Conservation (phyloP, 805 yeast species). For the Phaffomyces thermotolerans region DNA sequence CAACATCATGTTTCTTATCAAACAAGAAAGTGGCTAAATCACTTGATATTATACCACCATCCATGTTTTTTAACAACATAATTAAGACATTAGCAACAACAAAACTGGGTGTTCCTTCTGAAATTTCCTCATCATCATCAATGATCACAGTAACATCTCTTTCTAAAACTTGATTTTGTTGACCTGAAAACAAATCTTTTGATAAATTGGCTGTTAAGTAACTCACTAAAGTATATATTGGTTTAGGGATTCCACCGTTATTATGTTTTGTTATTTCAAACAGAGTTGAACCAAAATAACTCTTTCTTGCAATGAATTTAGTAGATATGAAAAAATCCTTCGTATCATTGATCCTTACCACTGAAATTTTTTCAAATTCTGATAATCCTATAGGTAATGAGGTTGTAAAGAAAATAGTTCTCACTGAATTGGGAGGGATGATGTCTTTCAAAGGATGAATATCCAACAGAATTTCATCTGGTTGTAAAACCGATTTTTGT, state of each 20-base stretch:
- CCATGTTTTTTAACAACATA: slow-evolving; percentile 27
- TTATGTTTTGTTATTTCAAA: slow-evolving; percentile 20
- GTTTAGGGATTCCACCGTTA: slow-evolving; percentile 25
- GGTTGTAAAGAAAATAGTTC: slow-evolving; percentile 15
- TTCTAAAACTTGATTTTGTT: slow-evolving; percentile 17
- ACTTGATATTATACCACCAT: slow-evolving; percentile 35
- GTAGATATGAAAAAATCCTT: slow-evolving; percentile 28
- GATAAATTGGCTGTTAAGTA: slow-evolving; percentile 22
- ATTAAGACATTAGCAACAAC: slow-evolving; percentile 24
- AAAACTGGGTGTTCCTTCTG: slow-evolving; percentile 16
- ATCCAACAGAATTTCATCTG: slow-evolving; percentile 16
- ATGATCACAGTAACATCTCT: slow-evolving; percentile 16
- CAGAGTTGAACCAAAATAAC: slow-evolving; percentile 27
- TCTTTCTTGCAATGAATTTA: slow-evolving; percentile 18
- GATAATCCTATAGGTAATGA: slow-evolving; percentile 24
- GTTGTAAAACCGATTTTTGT: slow-evolving; percentile 13
- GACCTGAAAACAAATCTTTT: slow-evolving; percentile 22
- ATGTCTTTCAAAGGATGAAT: slow-evolving; percentile 15
- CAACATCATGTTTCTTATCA: slow-evolving; percentile 19
- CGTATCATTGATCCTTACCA: slow-evolving; percentile 23
- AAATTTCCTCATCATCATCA: slow-evolving; percentile 18
- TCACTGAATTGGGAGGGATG: slow-evolving; percentile 23
- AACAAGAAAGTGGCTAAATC: slow-evolving; percentile 23
- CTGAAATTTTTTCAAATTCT: slow-evolving; percentile 18
- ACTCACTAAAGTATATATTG: slow-evolving; percentile 24